phyloP scores from a whole-genome alignment of 2,329 filamentous ascomycete genomes.

The Cladosporium cucumerinum region DNA sequence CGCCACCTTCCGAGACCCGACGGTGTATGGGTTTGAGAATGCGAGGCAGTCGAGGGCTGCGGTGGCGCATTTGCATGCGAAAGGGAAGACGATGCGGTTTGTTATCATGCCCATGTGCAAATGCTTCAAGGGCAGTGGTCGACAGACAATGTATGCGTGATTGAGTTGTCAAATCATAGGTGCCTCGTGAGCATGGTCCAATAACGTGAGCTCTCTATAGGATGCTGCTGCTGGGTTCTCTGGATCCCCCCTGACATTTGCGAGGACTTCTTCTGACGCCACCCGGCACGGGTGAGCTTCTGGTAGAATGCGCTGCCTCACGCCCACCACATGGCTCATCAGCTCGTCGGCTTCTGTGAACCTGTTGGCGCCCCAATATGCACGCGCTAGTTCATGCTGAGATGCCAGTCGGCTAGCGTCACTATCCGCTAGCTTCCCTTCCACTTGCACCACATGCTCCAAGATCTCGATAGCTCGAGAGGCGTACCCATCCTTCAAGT shows the following conservation, averaged over 20 bases:
- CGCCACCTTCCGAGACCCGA: no score
- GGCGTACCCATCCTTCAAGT: background rate
- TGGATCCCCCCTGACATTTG: background rate
- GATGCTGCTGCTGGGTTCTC: background rate
- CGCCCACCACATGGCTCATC: background rate
- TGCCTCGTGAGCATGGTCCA: no score
- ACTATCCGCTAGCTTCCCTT: background rate
- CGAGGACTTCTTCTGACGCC: background rate
- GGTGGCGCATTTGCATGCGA: background rate
- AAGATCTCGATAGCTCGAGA: background rate
- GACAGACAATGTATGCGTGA: no score
- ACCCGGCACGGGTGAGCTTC: background rate
- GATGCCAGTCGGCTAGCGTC: background rate
- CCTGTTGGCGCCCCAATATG: background rate
- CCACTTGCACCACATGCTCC: background rate
- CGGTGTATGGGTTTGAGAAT: background rate
- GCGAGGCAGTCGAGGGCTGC: background rate
- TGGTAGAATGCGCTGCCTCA: background rate
- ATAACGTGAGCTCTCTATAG: no score
- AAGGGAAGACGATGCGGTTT: background rate
- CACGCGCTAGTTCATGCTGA: background rate
- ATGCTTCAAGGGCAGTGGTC: background rate
- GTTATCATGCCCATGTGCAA: background rate
- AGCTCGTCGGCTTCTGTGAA: background rate
- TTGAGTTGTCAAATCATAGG: no score